A percentile compares a stretch with the other conserved stretches of the same genome.
These are phyloP conservation scores for Epichloe elymi DNA, from an alignment of 2,329 filamentous ascomycete species.

Conservation along the genomic window DNA sequence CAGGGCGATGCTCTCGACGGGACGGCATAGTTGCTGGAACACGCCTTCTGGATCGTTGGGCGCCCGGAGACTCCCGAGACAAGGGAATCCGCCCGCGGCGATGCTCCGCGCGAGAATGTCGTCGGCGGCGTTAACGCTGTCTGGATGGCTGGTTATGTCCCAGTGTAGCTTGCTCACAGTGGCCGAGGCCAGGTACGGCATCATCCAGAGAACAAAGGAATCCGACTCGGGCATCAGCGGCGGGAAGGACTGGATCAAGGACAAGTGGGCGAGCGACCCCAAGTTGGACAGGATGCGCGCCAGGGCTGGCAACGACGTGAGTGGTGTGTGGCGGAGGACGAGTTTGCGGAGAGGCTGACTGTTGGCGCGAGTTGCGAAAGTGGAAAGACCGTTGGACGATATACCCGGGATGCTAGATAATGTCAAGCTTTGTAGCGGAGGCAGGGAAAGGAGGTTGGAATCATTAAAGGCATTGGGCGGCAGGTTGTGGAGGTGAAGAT, in stretches of 20 bases:
- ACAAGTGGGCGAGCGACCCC: constrained; percentile 32
- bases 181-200: constrained; percentile 47
- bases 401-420: constrained; percentile 44
- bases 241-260: constrained; percentile 39
- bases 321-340: constrained; percentile 41
- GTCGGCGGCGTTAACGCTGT: constrained; percentile 37
- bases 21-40: constrained; percentile 57
- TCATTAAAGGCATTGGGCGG: constrained; percentile 45
- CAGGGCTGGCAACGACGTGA: constrained; percentile 43
- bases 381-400: constrained; percentile 40
- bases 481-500: constrained; percentile 46
- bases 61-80: constrained; percentile 43
- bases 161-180: constrained; percentile 45
- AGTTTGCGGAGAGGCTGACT: constrained; percentile 34
- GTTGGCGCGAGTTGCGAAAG: constrained; percentile 37
- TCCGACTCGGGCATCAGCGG: constrained; percentile 43
- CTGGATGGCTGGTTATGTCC: constrained; percentile 44
- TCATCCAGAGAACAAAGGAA: constrained; percentile 43
- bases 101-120: constrained; percentile 53
- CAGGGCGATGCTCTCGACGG: constrained; percentile 40
- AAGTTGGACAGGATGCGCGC: constrained; percentile 48
- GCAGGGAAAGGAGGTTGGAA: constrained; percentile 38
- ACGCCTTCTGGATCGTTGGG: constrained; percentile 57
- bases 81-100: constrained; percentile 46
- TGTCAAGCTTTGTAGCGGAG: constrained; percentile 39